A percentile compares a stretch with the other conserved stretches of the same genome.
Conservation (phyloP, 1,284 basidiomycete species). For the Ganoderma resinaceum region DNA sequence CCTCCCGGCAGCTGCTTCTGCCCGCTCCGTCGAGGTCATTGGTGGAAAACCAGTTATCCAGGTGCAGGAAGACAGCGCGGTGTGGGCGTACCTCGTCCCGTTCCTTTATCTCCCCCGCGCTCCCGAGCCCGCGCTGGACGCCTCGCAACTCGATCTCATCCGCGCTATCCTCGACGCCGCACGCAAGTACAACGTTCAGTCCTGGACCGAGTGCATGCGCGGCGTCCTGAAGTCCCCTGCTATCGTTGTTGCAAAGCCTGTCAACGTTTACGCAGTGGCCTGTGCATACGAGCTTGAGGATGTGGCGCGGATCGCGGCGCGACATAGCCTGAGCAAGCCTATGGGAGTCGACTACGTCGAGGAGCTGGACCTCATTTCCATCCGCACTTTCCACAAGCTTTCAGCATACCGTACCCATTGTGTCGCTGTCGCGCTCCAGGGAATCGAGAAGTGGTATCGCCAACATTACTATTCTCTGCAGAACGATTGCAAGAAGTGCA, state of each 20-base stretch:
- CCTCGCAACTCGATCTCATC: slow-evolving; percentile 21
- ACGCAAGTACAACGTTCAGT: slow-evolving; percentile 44
- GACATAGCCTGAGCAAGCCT: not conserved
- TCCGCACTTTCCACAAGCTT: slow-evolving; percentile 11
- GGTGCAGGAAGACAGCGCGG: not conserved
- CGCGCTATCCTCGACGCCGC: slow-evolving; percentile 38
- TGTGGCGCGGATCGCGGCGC: slow-evolving; percentile 16
- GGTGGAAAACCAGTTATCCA: not conserved
- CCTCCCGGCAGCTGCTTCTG: not conserved
- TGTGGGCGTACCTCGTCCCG: slow-evolving; percentile 11
- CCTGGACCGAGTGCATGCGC: slow-evolving; percentile 5
- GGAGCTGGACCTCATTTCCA: slow-evolving; percentile 10
- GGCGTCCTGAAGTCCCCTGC: slow-evolving; percentile 25
- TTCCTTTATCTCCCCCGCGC: slow-evolving; percentile 4
- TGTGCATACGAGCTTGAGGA: slow-evolving; percentile 9
- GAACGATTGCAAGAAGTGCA: too few species aligned
- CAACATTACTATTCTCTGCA: not conserved
- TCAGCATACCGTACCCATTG: slow-evolving; percentile 3
- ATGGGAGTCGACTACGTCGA: not conserved
- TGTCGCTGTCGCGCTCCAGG: not conserved
- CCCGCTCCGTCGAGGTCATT: not conserved
- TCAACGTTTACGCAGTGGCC: slow-evolving; percentile 14
- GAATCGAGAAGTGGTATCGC: not conserved
- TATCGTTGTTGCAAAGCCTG: slow-evolving; percentile 8
- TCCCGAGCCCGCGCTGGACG: slow-evolving; percentile 17